Percentiles rank a stretch among this genome's conserved stretches.
Conservation (phyloP, 306 rosid species). For the Vigna reflexopilosa region DNA sequence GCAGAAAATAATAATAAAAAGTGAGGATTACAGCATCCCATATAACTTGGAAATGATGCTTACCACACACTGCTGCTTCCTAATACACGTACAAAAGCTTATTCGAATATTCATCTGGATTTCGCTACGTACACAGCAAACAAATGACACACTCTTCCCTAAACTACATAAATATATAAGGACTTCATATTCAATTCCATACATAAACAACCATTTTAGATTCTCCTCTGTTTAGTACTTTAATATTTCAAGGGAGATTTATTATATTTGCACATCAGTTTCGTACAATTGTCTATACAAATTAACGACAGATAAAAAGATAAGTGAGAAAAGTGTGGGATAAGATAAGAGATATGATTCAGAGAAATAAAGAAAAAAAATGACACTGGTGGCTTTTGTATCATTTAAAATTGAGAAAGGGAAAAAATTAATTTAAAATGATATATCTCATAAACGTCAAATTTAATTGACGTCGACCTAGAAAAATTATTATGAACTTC, state of each 20-base stretch:
- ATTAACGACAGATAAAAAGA: not conserved
- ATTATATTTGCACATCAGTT: not conserved
- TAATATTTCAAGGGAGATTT: constrained; percentile 15
- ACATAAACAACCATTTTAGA: constrained; percentile 7
- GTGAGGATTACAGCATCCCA: constrained; percentile 55
- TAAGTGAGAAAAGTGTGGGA: not conserved
- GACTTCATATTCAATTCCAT: constrained; percentile 40
- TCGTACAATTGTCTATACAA: not conserved
- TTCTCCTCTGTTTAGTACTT: constrained; percentile 14
- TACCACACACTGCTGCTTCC: constrained; percentile 63
- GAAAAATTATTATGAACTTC: no score
- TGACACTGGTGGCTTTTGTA: not conserved
- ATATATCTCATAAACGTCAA: not conserved
- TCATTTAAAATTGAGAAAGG: not conserved
- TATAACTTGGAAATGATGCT: constrained; percentile 67
- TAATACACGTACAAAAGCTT: constrained; percentile 60
- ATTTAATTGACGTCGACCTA: no score
- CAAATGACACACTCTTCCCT: constrained; percentile 44
- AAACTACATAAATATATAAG: constrained; percentile 29
- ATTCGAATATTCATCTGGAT: constrained; percentile 44
- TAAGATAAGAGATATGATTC: not conserved
- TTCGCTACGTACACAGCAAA: constrained; percentile 30
- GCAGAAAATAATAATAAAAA: constrained; percentile 33
- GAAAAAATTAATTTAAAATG: not conserved
- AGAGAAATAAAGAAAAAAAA: not conserved